phyloP scores from a whole-genome alignment of 768 basidiomycete genomes.

The Mycena leptocephala region DNA sequence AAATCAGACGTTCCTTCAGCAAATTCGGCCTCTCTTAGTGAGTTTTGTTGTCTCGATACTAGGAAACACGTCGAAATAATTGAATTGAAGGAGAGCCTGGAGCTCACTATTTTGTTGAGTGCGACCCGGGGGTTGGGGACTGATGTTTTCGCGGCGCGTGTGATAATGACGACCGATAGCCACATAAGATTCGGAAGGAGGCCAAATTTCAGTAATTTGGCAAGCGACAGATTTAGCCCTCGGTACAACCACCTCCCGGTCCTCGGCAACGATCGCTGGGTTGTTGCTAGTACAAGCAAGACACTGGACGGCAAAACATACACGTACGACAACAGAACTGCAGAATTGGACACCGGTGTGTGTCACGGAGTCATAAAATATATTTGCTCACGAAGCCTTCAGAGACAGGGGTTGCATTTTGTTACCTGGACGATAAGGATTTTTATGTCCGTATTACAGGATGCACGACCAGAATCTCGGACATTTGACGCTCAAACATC shows the following conservation, averaged over 20 bases:
- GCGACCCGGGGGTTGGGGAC: not conserved
- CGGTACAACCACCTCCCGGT: conserved; percentile 4
- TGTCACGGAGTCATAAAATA: not conserved
- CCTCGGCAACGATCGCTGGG: conserved; percentile 1
- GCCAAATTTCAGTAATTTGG: not conserved
- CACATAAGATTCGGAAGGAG: not conserved
- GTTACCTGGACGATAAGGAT: conserved; percentile 11
- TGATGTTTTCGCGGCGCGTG: not conserved
- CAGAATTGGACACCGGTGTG: conserved; percentile 12
- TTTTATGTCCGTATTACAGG: not conserved
- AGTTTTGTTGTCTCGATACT: too few relatives aligned
- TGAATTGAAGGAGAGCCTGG: not conserved
- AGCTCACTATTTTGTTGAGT: not conserved
- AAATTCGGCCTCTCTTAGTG: too few relatives aligned
- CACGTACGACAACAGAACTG: conserved; percentile 1
- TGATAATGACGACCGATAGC: not conserved
- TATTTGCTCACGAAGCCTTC: not conserved
- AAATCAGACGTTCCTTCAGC: too few relatives aligned
- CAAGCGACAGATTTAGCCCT: not conserved
- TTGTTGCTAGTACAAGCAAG: not conserved
- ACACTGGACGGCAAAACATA: conserved; percentile 3
- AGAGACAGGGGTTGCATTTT: not conserved
- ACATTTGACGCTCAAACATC: too few relatives aligned
- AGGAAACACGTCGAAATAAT: too few relatives aligned
- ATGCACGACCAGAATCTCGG: too few relatives aligned